Conservation (phyloP, 805 yeast species). For the Pichia exigua region DNA sequence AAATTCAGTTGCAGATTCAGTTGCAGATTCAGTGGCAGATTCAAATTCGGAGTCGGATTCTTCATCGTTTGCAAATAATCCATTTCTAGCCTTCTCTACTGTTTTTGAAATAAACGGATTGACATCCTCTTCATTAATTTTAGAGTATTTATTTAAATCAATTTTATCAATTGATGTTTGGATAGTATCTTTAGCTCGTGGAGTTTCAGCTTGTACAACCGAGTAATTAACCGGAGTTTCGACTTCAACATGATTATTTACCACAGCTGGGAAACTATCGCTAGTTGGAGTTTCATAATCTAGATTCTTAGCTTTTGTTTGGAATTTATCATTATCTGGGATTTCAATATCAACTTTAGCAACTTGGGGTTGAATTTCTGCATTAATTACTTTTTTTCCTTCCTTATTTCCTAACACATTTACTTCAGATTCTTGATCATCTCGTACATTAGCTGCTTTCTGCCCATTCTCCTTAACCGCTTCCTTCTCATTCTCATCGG, state of each 20-base stretch:
- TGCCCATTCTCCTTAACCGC: background rate
- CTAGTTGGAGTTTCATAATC: background rate
- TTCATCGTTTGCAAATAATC: background rate
- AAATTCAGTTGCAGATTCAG: background rate
- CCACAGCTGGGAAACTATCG: background rate
- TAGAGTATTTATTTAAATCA: background rate
- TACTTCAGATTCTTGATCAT: background rate
- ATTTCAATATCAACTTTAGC: background rate
- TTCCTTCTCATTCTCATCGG: background rate
- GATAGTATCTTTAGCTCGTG: background rate
- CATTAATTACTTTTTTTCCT: background rate
- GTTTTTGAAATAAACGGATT: slow-evolving; percentile 4
- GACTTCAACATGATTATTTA: too few relatives aligned
- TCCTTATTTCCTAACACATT: background rate
- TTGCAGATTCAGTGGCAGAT: background rate
- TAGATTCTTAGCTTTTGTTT: background rate
- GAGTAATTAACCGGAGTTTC: too few relatives aligned
- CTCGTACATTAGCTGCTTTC: too few relatives aligned
- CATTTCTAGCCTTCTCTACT: background rate
- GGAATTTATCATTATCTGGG: background rate
- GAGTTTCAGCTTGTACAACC: too few relatives aligned
- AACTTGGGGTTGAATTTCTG: background rate
- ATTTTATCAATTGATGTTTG: background rate
- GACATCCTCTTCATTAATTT: background rate
- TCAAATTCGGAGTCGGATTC: background rate